Conservation (phyloP, 306 rosid species). For the Castanopsis chinensis region DNA sequence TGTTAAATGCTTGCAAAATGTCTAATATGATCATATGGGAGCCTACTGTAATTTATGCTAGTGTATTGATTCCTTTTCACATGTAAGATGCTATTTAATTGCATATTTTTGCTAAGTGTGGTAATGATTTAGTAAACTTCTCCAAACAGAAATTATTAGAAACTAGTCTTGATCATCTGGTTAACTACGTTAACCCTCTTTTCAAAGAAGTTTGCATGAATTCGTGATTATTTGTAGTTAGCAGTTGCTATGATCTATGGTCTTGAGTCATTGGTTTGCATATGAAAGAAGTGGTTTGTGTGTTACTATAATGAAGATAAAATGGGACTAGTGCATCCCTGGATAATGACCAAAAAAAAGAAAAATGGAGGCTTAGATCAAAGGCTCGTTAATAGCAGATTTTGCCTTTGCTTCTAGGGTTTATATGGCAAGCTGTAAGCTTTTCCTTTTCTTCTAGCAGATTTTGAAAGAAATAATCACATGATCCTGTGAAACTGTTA, state of each 20-base stretch:
- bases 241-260: background rate
- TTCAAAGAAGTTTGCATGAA: background rate
- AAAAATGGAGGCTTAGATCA: too few relatives aligned
- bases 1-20: background rate
- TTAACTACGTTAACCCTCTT: background rate
- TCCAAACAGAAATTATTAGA: background rate
- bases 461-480: background rate
- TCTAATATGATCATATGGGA: background rate
- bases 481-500: background rate
- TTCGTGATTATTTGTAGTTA: background rate
- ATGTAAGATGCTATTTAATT: background rate
- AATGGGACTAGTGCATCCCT: background rate
- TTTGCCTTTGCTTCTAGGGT: background rate
- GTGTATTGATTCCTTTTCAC: background rate
- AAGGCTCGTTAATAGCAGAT: background rate
- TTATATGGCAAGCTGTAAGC: background rate
- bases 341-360: too few relatives aligned
- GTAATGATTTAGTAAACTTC: background rate
- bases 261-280: background rate
- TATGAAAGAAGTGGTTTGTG: background rate
- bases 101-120: background rate
- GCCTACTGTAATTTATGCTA: background rate
- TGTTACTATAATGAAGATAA: background rate
- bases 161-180: background rate
- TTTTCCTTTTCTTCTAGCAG: background rate